Base-by-base conservation (phyloP, 805 yeast species). In the Starmerella vitae region DNA sequence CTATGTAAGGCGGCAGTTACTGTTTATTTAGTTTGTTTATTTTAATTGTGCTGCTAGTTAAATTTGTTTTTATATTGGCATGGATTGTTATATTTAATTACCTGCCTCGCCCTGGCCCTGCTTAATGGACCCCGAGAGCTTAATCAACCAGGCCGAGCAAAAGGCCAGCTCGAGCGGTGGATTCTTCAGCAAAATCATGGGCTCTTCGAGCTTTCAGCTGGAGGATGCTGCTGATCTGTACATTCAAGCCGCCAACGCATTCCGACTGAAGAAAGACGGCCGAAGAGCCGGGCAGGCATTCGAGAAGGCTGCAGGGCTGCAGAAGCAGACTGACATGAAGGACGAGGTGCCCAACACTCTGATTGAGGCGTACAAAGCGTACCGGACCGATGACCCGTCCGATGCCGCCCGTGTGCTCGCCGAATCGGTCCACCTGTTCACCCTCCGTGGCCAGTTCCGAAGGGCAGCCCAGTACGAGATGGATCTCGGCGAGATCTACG, bases 201-300 rank as follows among this genome's bases (percentile, higher is more conserved):
- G 88, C 3, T 70, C 78, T 1, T 67, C 70, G 25, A 62, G 75
- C 3, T 68, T 71, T 45, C 70, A 82, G 45, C 71, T 65, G 38
- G 99, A 91, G 56, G 98, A 91, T 47, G 97, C 98, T 3, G 78
- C 86, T 3, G 98, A 91, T 48, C 62, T 83, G 21, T 88, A 77
- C 56, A 67, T 78, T 18, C 93, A 86, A 59, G 98, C 98, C 2
- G 99, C 93, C n/a, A 91, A 88, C 54, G 69, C 74, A 21, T 91
- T 76, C 64, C 72, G 86, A 45, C 61, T 91, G 42, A 76, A 73
- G 49, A 82, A 81, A 53, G 80, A 84, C 46, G 43, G 56, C 48
- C 61, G 66, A 17, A 63, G 68, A 38, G 96, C 97, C 0, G 97
- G 97, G 9, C 64, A 70, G 46, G 76, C 84, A 15, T 88, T 86